phyloP scores from a whole-genome alignment of 345 rosid genomes.

The Cardamine chenopodiifolia region DNA sequence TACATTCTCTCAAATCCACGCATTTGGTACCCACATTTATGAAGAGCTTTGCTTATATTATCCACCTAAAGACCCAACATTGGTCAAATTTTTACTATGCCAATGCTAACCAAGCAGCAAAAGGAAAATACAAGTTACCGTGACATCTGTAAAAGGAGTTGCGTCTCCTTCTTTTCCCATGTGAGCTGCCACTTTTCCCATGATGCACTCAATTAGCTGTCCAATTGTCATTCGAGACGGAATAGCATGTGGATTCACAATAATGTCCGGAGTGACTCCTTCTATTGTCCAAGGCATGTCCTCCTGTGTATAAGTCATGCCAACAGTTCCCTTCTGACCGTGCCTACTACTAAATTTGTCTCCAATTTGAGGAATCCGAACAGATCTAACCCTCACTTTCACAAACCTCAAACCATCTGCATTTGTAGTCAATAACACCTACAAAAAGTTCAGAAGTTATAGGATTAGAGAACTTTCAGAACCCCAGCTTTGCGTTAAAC shows the following conservation, averaged over 20 bases:
- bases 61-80: constrained; percentile 64
- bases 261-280: constrained; percentile 91
- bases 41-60: constrained; percentile 96
- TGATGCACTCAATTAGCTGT: constrained; percentile 97
- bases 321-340: constrained; percentile 99
- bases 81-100: background rate
- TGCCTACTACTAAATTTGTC: constrained; percentile 99
- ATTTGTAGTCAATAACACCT: constrained; percentile 96
- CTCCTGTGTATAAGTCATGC: constrained; percentile 98
- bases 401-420: constrained; percentile 98
- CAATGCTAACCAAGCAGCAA: constrained; percentile 14
- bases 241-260: constrained; percentile 98
- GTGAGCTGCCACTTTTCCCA: constrained; percentile 99
- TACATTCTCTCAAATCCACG: constrained; percentile 98
- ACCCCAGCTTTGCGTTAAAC: background rate
- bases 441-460: constrained; percentile 24
- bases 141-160: constrained; percentile 98
- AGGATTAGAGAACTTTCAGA: background rate
- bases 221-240: constrained; percentile 99
- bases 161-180: constrained; percentile 99
- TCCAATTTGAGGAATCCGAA: constrained; percentile 95
- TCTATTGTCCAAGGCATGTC: constrained; percentile 99
- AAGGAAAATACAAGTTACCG: constrained; percentile 55
- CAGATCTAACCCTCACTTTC: constrained; percentile 96
- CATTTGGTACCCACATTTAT: constrained; percentile 98